Percentiles rank a stretch among this genome's conserved stretches.
Evolutionary conservation across 192 early-diverging fungal species (phyloP).

Genomic region (Funneliformis mosseae): DNA sequence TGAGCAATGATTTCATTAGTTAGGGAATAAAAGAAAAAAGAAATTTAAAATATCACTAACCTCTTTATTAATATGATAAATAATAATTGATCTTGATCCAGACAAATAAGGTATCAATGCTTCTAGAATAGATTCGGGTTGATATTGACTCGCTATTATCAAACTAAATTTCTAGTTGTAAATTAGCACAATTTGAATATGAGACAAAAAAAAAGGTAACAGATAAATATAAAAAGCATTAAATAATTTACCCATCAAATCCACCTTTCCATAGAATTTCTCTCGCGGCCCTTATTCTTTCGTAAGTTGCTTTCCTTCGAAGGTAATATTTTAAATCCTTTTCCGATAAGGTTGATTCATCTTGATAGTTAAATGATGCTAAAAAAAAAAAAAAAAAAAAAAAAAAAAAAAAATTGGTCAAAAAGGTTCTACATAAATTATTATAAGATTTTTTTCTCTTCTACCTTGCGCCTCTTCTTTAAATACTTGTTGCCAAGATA

Average conservation of each 20-base stretch:
- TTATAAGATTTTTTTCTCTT: neutral
- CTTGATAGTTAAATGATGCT: conserved; percentile 57
- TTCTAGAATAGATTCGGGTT: conserved; percentile 71
- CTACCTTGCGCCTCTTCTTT: conserved; percentile 59
- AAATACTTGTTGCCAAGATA: conserved; percentile 75
- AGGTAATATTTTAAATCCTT: conserved; percentile 57
- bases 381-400: neutral
- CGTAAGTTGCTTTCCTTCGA: conserved; percentile 54
- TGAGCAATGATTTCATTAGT: neutral
- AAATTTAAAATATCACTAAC: conserved; percentile 3
- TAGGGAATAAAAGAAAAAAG: neutral
- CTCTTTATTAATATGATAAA: conserved; percentile 75
- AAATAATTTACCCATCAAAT: conserved; percentile 65
- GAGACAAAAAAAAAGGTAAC: conserved; percentile 1
- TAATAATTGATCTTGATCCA: conserved; percentile 84
- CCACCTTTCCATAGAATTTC: conserved; percentile 56
- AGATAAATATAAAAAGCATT: neutral
- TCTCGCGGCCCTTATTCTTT: conserved; percentile 52
- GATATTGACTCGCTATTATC: conserved; percentile 79
- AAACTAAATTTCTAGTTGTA: conserved; percentile 50
- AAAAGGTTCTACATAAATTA: no score
- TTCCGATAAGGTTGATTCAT: conserved; percentile 50
- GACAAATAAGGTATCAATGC: conserved; percentile 71
- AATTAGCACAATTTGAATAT: neutral
- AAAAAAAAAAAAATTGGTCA: no score